phyloP scores from a whole-genome alignment of 306 rosid species.

The Quercus suber region DNA sequence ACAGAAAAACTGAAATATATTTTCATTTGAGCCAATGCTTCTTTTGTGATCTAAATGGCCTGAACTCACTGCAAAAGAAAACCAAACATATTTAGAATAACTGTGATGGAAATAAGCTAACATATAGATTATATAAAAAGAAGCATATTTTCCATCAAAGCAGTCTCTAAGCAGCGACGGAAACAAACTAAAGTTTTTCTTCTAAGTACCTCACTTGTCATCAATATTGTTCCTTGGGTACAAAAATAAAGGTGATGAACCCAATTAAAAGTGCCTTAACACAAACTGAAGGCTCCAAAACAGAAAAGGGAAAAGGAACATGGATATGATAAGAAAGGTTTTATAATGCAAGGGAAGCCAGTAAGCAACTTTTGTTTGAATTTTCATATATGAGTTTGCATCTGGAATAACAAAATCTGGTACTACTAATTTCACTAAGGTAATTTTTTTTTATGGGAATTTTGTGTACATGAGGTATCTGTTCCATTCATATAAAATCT shows the following conservation, averaged over 20 bases:
- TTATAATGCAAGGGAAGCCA: background rate
- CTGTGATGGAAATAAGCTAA: background rate
- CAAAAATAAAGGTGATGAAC: background rate
- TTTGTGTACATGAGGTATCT: too few relatives aligned
- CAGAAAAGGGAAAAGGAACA: background rate
- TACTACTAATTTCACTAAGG: background rate
- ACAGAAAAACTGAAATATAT: background rate
- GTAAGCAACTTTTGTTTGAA: background rate
- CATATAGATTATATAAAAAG: background rate
- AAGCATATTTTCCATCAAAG: background rate
- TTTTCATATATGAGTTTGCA: background rate
- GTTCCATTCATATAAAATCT: too few relatives aligned
- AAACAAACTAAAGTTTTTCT: background rate
- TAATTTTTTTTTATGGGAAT: too few relatives aligned
- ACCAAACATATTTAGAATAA: background rate
- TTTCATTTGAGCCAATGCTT: background rate
- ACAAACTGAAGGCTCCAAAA: background rate
- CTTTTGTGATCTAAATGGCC: background rate
- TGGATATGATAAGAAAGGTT: background rate
- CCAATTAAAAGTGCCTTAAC: background rate
- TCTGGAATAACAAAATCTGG: background rate
- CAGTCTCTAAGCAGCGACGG: background rate
- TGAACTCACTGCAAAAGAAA: slow-evolving; percentile 2
- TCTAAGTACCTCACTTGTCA: background rate
- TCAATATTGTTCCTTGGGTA: background rate